Evolutionary conservation across 2,329 filamentous ascomycete species (phyloP), one percentile per base, ranked within the genome.

Genomic region (Nemania bipapillata): DNA sequence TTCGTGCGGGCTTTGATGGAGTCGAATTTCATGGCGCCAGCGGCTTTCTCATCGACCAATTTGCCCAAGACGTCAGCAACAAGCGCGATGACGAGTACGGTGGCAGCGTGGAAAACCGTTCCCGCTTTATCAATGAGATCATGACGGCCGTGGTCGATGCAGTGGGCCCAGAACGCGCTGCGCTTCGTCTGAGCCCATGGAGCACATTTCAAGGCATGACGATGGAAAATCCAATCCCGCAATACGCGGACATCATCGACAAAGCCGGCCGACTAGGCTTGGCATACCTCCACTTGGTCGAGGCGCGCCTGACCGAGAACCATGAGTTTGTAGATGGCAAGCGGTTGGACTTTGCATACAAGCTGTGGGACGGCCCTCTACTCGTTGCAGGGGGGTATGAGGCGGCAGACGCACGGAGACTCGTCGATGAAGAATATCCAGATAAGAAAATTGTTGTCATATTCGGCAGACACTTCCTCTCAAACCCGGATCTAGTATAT

Each of bases 1-100:
- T 92, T 1, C 81, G 83, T 30, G 88, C 87, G 0, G 92, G 91
- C 0, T 90, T 90, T 47, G 91, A 93, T 74, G 73, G 74, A 3
- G 71, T 76, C 37, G 90, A 92, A 67, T 75, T 79, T 26, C 80
- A 83, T 70, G 81, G 74, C 1, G 84, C 84, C 1, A 86, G 87
- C 67, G 85, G 86, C 1, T 89, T 88, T 71, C 78, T 90, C 1
- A 76, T 87, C 28, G 86, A 87, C 65, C 86, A 88, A 59, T 90
- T 90, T 77, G 79, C 86, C 5, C 74, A 75, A 47, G 74, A 75
- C 24, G 52, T 50, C 2, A 72, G 73, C 28, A 76, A 76, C 55
- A 8, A 71, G 54, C 70, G 74, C 1, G 40, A 53, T 9, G 74
- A 76, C 24, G 67, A 65, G 42, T 76, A 74, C 49, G 74, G 74